Evolutionary conservation across 805 yeast species (phyloP), one percentile per base, ranked within the genome.

Genomic region (Nakazawaea anatomiae): DNA sequence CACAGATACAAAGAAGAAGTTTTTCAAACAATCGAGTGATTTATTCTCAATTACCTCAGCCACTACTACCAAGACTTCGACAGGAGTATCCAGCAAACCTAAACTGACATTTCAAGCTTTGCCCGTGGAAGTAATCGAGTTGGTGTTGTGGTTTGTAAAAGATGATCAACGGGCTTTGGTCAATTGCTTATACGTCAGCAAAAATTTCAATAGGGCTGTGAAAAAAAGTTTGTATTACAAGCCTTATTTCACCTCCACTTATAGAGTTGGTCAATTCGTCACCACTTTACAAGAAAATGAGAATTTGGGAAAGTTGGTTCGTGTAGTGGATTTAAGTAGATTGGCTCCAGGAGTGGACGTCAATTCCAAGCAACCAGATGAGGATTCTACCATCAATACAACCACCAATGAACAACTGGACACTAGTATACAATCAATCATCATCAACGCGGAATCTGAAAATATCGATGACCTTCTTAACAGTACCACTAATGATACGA

Each of bases 241-340:
- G 6, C 81, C 91, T 4, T 54, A 58, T 11, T 76, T 89, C 56
- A 76, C 80, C 0, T 82, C 95, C 2, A 83, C 91, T 6, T 89
- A 86, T 61, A 70, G 96, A 41, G 77, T 87, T 42, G 94, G 89
- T 0, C 96, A 89, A 65, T 83, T 89, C 58, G 80, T 89, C 5
- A 75, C 90, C 1, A 75, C 82, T 5, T 64, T 89, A n/a, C 71
- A 86, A 42, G 70, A 76, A 49, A 76, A 77, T 55, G 73, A 78
- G 7, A 68, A 69, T 3, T 73, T 85, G 48, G 90, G 91, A 0
- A 58, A 61, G 28, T 72, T 74, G 52, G 87, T 89, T 2, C 73
- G 73, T 55, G 52, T 58, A 0, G 60, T 89, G 42, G 88, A 89
- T 60, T 63, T 89, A 29, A 82, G 91, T 0, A 63, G 61, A 51